Base-by-base conservation (phyloP, 192 early-diverging fungal species). In the Pilaira anomala region DNA sequence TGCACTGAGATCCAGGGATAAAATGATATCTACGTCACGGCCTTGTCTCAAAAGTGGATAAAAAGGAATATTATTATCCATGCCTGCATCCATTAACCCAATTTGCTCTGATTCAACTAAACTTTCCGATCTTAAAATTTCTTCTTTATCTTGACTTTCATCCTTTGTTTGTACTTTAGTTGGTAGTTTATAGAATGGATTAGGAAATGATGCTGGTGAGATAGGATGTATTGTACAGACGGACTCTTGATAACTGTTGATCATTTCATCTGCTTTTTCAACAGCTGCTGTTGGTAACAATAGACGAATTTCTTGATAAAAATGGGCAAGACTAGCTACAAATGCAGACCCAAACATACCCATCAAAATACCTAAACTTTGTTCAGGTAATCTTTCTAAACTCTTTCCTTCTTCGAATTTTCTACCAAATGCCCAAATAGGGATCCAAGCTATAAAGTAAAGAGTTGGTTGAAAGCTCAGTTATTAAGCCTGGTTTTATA, bases 1-100 rank as follows among this genome's bases (percentile, higher is more conserved):
- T n/a, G 82, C 86, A 57, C 85, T 86, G 24, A 83, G 75, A 66
- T 93, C 91, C 24, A 93, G 78, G 12, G 84, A 81, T 12, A 93
- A 59, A 7, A 89, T 78, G 19, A 89, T 74, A 71, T 93, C 91
- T 2, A 91, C 81, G 24, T 75, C 60, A 13, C 91, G 81, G 6
- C 85, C 86, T 1, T 80, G 76, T 6, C 89, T 73, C 30, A 87
- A 64, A 14, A 93, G 57, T 7, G 89, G 85, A 22, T 90, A 87
- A 48, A 93, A 79, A 0, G 91, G 88, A 30, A 89, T 68, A 64
- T 93, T 91, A 62, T 93, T 93, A 39, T 88, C 82, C 70, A 86
- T 77, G 7, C 87, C 91, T 12, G 88, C 89, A 73, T 92, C 91
- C 73, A 87, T 86, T 19, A 91, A 68, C 25, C 79, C 82, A 24